Evolutionary conservation across 2,329 filamentous ascomycete genomes (phyloP), one percentile per base, ranked within the genome.

Genomic region (Juglanconis juglandina): DNA sequence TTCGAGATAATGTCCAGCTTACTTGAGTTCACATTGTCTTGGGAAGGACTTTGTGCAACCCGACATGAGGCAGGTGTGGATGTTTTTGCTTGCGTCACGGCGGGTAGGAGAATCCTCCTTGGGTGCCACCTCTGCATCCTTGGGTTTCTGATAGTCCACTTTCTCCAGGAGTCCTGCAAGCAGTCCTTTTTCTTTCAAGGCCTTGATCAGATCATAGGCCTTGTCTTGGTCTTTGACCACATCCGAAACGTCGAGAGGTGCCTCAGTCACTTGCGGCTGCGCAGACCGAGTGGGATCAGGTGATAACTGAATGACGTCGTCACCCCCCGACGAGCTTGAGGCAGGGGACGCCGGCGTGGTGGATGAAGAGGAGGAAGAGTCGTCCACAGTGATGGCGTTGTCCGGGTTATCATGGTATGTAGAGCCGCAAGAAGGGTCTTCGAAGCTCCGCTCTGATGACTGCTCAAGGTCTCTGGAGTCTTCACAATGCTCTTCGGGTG

Each of bases 11-110:
- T 7, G 35, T 24, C 24, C 34, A 5, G 65, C 79, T 61, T 76
- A 87, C 84, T 79, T 87, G 34, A 87, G 73, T 67, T 87, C 84
- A 67, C 82, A 87, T 35, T 68, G 78, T 41, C 84, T 77, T 3
- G 63, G 66, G 58, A 81, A 86, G 1, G 58, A 63, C 66, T 84
- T 86, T 4, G 37, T 5, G 57, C 84, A 87, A 10, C 37, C 50
- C n/a, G 34, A 34, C 33, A 37, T 34, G 8, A 44, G 14, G 37
- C 62, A 63, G 58, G 11, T 63, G 32, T 61, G 63, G 34, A 64
- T 67, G n/a, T 41, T 50, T 34, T 37, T 57, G 24, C 17, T 14
- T 2, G 32, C n/a, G 9, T 56, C 58, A 50, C 44, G 39, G 32
- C 33, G 17, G 17, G n/a, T 9, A 34, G 50, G 35, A 11, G 56